These are phyloP conservation scores for Miscanthus lutarioriparius DNA, from an alignment of 176 grass and related monocot genomes.

Conservation along the genomic window DNA sequence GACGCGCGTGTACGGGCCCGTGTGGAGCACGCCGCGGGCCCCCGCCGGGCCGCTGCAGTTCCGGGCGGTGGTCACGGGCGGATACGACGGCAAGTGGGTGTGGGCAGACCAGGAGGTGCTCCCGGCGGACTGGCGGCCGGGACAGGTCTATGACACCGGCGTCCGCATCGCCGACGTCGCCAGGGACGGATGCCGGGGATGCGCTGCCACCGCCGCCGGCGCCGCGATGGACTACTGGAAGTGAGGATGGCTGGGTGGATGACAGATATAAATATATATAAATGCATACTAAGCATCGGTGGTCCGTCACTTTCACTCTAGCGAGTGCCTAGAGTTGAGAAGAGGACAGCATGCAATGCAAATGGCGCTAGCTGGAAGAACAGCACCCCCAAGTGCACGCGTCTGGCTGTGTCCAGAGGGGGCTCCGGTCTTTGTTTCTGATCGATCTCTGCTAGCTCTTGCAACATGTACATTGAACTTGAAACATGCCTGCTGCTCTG, in stretches of 20 bases:
- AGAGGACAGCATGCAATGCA: neutral
- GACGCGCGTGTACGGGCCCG: constrained; percentile 45
- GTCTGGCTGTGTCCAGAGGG: neutral
- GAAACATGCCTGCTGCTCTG: neutral
- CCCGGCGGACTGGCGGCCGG: constrained; percentile 52
- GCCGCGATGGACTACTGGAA: constrained; percentile 24
- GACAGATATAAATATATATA: neutral
- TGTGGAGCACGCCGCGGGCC: constrained; percentile 58
- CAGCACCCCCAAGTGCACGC: neutral
- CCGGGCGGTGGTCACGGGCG: constrained; percentile 62
- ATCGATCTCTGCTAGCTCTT: neutral
- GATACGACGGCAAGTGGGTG: constrained; percentile 73
- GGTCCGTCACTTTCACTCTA: neutral
- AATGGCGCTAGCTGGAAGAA: neutral
- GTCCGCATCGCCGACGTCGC: constrained; percentile 63
- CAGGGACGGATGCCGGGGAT: constrained; percentile 33
- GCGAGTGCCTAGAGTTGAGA: neutral
- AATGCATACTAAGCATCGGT: neutral
- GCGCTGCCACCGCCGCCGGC: neutral
- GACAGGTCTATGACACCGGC: constrained; percentile 54
- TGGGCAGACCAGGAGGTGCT: constrained; percentile 69
- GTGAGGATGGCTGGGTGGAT: constrained; percentile 19
- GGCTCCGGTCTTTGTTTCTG: neutral
- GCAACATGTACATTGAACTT: constrained; percentile 30
- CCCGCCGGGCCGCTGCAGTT: constrained; percentile 57